Conservation (phyloP, 495 filamentous ascomycete genomes). For the Jackrogersella multiformis region DNA sequence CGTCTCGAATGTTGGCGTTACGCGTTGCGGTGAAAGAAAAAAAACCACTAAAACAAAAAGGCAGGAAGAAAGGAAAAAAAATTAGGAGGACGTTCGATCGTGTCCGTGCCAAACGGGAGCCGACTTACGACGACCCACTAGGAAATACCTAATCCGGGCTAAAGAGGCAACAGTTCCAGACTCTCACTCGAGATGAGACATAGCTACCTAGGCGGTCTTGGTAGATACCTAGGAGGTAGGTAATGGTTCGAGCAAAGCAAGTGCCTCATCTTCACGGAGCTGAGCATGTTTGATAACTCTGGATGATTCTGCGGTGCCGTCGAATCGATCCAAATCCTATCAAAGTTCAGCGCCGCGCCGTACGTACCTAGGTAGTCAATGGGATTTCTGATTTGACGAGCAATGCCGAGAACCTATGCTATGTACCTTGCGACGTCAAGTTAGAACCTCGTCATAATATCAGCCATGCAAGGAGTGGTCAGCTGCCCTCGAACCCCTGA, state of each 20-base stretch:
- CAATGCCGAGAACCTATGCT: conserved; percentile 31
- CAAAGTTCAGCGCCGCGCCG: conserved; percentile 17
- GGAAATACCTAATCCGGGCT: conserved; percentile 18
- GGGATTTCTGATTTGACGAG: conserved; percentile 21
- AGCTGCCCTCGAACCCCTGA: conserved; percentile 41
- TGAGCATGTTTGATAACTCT: conserved; percentile 14
- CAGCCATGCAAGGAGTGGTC: conserved; percentile 38
- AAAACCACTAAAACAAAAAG: no score
- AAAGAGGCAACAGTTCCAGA: conserved; percentile 29
- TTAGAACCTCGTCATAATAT: conserved; percentile 32
- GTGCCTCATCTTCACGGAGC: conserved; percentile 20
- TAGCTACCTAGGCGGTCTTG: no score
- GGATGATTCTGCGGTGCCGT: no score
- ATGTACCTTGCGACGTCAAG: conserved; percentile 27
- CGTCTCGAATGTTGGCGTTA: conserved; percentile 34
- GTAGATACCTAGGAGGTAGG: no score
- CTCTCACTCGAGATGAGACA: conserved; percentile 19
- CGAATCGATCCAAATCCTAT: conserved; percentile 4
- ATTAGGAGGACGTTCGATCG: conserved; percentile 12
- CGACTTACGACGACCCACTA: conserved; percentile 21
- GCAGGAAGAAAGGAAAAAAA: conserved; percentile 11
- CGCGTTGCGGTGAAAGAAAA: conserved; percentile 33
- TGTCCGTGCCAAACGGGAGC: conserved; percentile 21
- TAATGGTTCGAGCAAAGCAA: conserved; percentile 17
- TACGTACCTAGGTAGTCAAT: not conserved